Percentiles rank a stretch among this genome's conserved stretches.
phyloP scores from a whole-genome alignment of 306 rosid genomes.

The Delonix regia region DNA sequence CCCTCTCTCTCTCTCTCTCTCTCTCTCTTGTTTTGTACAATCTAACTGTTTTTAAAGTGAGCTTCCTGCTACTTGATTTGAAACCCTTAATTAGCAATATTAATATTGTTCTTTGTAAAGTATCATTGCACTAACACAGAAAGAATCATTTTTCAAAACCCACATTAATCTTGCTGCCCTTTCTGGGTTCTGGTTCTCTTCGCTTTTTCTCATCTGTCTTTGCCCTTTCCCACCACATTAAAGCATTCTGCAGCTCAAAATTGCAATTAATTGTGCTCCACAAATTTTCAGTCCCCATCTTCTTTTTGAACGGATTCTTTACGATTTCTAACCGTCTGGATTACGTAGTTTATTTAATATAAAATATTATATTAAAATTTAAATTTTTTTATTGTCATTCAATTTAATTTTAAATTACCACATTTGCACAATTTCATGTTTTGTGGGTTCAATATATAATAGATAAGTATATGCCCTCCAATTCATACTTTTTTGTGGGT shows the following conservation, averaged over 20 bases:
- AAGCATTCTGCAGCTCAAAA: not conserved
- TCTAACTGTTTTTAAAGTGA: constrained; percentile 36
- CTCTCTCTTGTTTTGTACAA: constrained; percentile 22
- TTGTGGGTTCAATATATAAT: not conserved
- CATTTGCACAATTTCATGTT: too few species aligned
- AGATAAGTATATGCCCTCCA: constrained; percentile 14
- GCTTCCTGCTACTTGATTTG: constrained; percentile 4
- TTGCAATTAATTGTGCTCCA: not conserved
- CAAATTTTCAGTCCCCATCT: not conserved
- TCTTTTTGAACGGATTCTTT: too few species aligned
- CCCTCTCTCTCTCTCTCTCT: not conserved
- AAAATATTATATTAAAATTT: too few species aligned
- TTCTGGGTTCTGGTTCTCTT: constrained; percentile 8
- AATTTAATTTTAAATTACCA: too few species aligned
- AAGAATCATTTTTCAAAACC: constrained; percentile 26
- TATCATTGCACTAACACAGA: constrained; percentile 25
- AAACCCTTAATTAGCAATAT: constrained; percentile 35
- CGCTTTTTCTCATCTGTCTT: constrained; percentile 15
- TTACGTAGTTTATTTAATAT: too few species aligned
- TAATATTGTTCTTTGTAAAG: constrained; percentile 37
- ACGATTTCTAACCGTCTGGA: too few species aligned
- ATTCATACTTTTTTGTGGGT: not conserved
- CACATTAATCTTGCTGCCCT: constrained; percentile 30
- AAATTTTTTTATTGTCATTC: too few species aligned
- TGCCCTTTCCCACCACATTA: constrained; percentile 15